Base-by-base conservation (phyloP, 2,329 filamentous ascomycete species). In the Alternaria viburni region DNA sequence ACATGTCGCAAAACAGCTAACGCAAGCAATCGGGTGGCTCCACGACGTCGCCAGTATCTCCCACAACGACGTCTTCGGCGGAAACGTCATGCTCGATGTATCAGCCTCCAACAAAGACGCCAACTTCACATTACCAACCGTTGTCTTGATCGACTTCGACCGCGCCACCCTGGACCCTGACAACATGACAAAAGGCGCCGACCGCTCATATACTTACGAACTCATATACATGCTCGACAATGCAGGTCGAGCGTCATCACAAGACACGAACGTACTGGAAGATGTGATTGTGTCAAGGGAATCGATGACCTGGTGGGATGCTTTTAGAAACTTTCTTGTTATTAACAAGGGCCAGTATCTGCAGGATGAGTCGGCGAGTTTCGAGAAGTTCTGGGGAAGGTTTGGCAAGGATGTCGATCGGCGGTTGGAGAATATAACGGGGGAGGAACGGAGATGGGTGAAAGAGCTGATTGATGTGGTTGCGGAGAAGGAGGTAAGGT, bases 131-230 rank as follows among this genome's bases (percentile, higher is more conserved):
- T n/a, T 58, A 2, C 56, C 30, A 5, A 28, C 23, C 6, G 1
- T 58, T 5, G 46, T 58, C 30, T 19, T 58, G 8, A 58, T 58
- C 25, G 56, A 58, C 3, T 58, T 58, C 11, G 30, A 58, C 13
- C 23, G 56, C 32, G 46, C 46, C 10, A 43, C 10, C 23, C 19
- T 28, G 1, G 7, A 28, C n/a, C 23, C 46, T 0, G 25, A 7
- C 21, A 23, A 51, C 5, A 26, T 8, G 25, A 11, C 41, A 25
- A n/a, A 25, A 32, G 46, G 28, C 1, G 17, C n/a, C 9, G 45
- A 58, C 17, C 46, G 46, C 32, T 28, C 55, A 4, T 58, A 11
- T 1, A n/a, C 43, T 3, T 58, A 44, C 12, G 55, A 51, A n/a
- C 23, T 58, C 13, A 19, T 51, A 36, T 19, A 30, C 11, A 43